phyloP scores from a whole-genome alignment of 164 flowering plant species.

The Berberis thunbergii region DNA sequence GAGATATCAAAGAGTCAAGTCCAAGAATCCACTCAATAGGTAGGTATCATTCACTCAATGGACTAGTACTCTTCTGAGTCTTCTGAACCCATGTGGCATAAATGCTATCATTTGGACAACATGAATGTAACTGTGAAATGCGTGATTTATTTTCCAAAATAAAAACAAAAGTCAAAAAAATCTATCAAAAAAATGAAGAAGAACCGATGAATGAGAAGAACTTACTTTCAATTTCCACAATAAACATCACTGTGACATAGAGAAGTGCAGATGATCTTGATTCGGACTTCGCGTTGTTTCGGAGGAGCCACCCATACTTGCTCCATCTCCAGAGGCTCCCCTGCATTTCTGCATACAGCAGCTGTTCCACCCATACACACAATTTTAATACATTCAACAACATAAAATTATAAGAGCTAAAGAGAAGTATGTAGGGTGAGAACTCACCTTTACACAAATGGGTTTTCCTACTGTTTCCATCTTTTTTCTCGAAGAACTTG shows the following conservation, averaged over 20 bases:
- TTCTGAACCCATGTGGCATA: no score
- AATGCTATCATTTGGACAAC: no score
- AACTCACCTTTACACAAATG: constrained; percentile 18
- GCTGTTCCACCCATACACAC: constrained; percentile 22
- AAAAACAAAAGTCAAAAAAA: neutral
- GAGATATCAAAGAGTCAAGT: no score
- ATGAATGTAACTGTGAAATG: no score
- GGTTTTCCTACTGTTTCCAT: constrained; percentile 14
- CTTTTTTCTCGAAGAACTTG: neutral
- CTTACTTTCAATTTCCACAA: constrained; percentile 35
- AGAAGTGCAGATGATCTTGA: constrained; percentile 53
- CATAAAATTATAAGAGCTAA: neutral
- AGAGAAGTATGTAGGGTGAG: no score
- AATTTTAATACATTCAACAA: neutral
- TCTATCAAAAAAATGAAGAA: neutral
- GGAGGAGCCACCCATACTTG: constrained; percentile 55
- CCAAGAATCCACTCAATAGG: no score
- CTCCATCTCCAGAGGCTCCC: constrained; percentile 43
- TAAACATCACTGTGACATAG: constrained; percentile 54
- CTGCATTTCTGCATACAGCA: constrained; percentile 41
- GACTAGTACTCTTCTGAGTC: no score
- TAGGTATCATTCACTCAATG: no score
- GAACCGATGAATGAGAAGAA: neutral
- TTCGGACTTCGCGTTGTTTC: constrained; percentile 38
- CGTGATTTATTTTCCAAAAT: neutral